Conservation (phyloP, 306 rosid species). For the Neltuma alba region DNA sequence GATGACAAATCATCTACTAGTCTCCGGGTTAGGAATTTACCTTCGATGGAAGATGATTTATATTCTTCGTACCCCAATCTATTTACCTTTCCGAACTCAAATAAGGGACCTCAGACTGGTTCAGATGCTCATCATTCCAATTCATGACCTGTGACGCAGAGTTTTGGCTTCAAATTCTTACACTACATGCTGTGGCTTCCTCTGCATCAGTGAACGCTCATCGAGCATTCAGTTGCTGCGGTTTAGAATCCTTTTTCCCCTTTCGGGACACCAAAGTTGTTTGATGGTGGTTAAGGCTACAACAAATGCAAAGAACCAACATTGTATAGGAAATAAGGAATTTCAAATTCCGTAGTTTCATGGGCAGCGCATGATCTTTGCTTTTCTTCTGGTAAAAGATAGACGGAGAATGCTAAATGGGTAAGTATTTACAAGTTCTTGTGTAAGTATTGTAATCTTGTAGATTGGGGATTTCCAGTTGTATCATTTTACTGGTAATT, state of each 20-base stretch:
- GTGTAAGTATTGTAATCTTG: conserved; percentile 23
- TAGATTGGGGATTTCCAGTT: too few species aligned
- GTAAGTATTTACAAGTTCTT: conserved; percentile 5
- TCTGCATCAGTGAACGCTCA: background rate
- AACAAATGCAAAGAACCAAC: conserved; percentile 8
- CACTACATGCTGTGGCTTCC: background rate
- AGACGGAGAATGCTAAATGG: too few species aligned
- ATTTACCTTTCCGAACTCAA: conserved; percentile 63
- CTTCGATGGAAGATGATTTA: conserved; percentile 82
- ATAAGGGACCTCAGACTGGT: conserved; percentile 43
- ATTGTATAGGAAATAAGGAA: conserved; percentile 29
- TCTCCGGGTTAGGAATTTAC: conserved; percentile 66
- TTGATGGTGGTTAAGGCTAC: conserved; percentile 9
- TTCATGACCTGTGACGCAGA: conserved; percentile 44
- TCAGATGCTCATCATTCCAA: conserved; percentile 43
- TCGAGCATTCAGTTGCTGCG: conserved; percentile 24
- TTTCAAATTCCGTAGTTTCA: conserved; percentile 1
- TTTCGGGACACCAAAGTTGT: background rate
- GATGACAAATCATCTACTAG: conserved; percentile 36
- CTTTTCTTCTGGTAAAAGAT: too few species aligned
- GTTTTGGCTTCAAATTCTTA: conserved; percentile 5
- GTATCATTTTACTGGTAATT: background rate
- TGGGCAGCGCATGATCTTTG: background rate
- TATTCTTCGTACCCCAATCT: conserved; percentile 84
- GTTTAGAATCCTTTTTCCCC: conserved; percentile 20